Evolutionary conservation across 2,329 filamentous ascomycete species (phyloP).

Genomic region (Colletotrichum scovillei): DNA sequence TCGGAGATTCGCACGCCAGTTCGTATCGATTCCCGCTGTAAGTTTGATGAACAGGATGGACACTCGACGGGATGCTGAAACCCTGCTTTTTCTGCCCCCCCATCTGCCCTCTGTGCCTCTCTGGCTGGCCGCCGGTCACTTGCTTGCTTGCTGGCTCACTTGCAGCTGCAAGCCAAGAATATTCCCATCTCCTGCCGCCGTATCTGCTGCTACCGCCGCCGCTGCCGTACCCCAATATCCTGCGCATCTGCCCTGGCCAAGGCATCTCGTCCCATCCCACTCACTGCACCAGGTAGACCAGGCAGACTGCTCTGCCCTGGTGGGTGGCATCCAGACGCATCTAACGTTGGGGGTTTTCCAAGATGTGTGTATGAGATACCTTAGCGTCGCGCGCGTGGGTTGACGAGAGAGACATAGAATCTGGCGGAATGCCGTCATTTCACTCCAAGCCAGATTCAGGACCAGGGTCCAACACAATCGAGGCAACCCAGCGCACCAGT

Average conservation of each 20-base stretch:
- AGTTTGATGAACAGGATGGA: constrained; percentile 27
- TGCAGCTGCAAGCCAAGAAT: constrained; percentile 25
- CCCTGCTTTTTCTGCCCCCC: constrained; percentile 15
- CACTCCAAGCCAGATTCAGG: neutral
- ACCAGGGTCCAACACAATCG: neutral
- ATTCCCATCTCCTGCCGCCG: neutral
- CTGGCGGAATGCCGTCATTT: constrained; percentile 32
- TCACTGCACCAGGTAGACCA: neutral
- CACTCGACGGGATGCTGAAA: constrained; percentile 30
- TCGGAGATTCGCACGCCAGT: constrained; percentile 22
- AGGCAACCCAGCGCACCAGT: neutral
- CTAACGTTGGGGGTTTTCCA: neutral
- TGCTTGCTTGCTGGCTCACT: constrained; percentile 11
- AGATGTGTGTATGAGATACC: neutral
- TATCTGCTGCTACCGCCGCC: neutral
- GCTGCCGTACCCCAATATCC: neutral
- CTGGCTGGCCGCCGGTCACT: neutral
- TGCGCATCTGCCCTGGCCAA: constrained; percentile 1
- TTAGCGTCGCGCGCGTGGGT: neutral
- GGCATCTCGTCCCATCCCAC: neutral
- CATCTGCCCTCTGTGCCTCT: too few species aligned
- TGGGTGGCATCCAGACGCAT: neutral
- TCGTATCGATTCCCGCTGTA: constrained; percentile 11
- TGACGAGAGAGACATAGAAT: neutral
- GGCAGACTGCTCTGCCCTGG: neutral